A percentile compares a stretch with the other conserved stretches of the same genome.
Conservation (phyloP, 176 grass and related monocot species). For the Bolboschoenus planiculmis region DNA sequence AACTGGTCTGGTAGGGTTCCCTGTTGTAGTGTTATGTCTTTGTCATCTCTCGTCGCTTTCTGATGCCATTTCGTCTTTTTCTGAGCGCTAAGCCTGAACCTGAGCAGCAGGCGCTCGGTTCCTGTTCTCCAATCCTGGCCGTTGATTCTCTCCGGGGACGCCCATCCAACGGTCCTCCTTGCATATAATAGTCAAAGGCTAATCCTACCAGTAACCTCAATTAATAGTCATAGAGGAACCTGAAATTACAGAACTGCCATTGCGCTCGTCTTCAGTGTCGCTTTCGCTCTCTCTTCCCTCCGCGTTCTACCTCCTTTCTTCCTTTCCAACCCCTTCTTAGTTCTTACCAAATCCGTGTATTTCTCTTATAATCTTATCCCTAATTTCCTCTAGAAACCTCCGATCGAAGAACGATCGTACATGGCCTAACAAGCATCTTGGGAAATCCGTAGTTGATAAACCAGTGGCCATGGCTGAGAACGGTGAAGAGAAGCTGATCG, state of each 20-base stretch:
- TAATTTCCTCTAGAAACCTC: slow-evolving; percentile 24
- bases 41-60: background rate
- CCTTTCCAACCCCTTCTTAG: background rate
- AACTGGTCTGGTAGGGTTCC: background rate
- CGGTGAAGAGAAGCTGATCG: slow-evolving; percentile 92
- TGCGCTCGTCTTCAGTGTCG: background rate
- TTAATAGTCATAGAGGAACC: background rate
- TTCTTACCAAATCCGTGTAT: background rate
- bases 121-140: background rate
- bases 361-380: background rate
- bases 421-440: background rate
- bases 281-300: background rate
- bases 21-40: background rate
- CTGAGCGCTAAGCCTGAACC: too few species aligned
- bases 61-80: background rate
- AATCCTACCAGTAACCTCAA: background rate
- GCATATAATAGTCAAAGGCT: background rate
- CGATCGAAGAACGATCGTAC: background rate
- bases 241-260: slow-evolving; percentile 15
- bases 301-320: background rate
- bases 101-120: too few species aligned
- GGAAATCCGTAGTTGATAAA: background rate
- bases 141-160: background rate
- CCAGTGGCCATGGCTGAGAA: slow-evolving; percentile 71
- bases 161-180: background rate